These are phyloP conservation scores for Clonostachys solani DNA, from an alignment of 2,329 filamentous ascomycete species.

Conservation along the genomic window DNA sequence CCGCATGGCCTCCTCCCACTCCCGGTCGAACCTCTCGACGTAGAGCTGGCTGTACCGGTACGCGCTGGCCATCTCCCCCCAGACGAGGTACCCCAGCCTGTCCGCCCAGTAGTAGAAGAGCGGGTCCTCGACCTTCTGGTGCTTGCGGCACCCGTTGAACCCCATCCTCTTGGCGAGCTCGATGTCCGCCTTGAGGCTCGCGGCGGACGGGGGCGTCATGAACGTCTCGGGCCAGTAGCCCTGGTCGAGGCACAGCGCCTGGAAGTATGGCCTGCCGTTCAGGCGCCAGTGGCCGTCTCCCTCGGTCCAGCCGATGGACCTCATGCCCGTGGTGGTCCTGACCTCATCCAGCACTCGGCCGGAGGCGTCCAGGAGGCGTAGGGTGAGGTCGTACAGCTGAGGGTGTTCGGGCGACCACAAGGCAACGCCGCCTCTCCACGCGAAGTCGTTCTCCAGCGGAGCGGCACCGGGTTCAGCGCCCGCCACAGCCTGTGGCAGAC, in stretches of 20 bases:
- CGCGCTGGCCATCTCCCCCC: slow-evolving; percentile 62
- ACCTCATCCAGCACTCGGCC: slow-evolving; percentile 47
- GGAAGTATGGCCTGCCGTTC: slow-evolving; percentile 56
- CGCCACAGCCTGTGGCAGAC: slow-evolving; percentile 28
- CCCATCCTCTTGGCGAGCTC: slow-evolving; percentile 55
- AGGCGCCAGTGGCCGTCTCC: slow-evolving; percentile 56
- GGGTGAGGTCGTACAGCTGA: slow-evolving; percentile 47
- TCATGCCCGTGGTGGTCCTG: slow-evolving; percentile 56
- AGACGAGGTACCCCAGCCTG: slow-evolving; percentile 55
- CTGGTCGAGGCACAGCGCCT: slow-evolving; percentile 56
- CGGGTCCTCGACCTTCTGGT: slow-evolving; percentile 61
- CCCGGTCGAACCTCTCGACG: slow-evolving; percentile 54
- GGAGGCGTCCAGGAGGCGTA: slow-evolving; percentile 42
- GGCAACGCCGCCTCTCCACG: slow-evolving; percentile 51
- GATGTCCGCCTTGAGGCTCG: slow-evolving; percentile 46
- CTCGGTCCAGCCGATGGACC: slow-evolving; percentile 52
- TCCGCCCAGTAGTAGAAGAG: slow-evolving; percentile 59
- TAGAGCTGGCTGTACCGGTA: slow-evolving; percentile 59
- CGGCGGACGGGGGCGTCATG: slow-evolving; percentile 49
- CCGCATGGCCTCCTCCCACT: slow-evolving; percentile 60
- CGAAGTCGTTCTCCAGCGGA: slow-evolving; percentile 27
- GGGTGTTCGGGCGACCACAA: slow-evolving; percentile 59
- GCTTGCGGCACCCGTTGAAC: slow-evolving; percentile 61
- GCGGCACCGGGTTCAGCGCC: slow-evolving; percentile 10
- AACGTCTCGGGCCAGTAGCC: slow-evolving; percentile 60